Conservation (phyloP, 2,329 filamentous ascomycete species). For the Ophiostoma sp. region DNA sequence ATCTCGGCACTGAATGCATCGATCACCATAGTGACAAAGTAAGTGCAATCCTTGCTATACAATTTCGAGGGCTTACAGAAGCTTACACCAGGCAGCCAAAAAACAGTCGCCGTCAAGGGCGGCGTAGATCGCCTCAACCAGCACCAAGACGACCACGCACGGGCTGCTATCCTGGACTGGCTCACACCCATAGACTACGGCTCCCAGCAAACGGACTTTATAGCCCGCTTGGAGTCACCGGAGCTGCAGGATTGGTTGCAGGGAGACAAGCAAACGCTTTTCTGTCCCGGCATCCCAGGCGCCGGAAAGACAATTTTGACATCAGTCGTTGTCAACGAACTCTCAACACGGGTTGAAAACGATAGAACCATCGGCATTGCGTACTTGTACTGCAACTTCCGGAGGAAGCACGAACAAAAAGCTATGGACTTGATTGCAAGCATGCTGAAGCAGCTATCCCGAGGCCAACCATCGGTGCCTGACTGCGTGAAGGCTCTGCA, state of each 20-base stretch:
- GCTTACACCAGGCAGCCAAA: not conserved
- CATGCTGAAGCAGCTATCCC: not conserved
- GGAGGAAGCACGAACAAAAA: not conserved
- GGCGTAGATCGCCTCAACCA: not conserved
- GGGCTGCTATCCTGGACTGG: not conserved
- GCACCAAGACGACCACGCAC: not conserved
- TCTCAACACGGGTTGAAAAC: not conserved
- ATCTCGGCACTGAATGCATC: not conserved
- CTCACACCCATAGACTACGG: not conserved
- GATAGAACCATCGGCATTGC: not conserved
- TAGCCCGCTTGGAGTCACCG: not conserved
- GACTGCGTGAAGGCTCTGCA: not conserved
- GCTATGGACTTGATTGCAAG: not conserved
- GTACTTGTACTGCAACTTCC: conserved; percentile 2
- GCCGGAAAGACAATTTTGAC: not conserved
- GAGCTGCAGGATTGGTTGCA: not conserved
- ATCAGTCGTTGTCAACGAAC: not conserved
- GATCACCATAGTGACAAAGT: not conserved
- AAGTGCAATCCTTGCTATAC: not conserved
- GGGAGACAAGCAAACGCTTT: not conserved
- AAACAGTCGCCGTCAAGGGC: not conserved
- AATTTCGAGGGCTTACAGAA: not conserved
- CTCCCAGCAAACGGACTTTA: not conserved
- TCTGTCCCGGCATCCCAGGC: conserved; percentile 1
- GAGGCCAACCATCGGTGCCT: not conserved